phyloP scores from a whole-genome alignment of 2,329 filamentous ascomycete genomes.

The Ophiostoma ips region DNA sequence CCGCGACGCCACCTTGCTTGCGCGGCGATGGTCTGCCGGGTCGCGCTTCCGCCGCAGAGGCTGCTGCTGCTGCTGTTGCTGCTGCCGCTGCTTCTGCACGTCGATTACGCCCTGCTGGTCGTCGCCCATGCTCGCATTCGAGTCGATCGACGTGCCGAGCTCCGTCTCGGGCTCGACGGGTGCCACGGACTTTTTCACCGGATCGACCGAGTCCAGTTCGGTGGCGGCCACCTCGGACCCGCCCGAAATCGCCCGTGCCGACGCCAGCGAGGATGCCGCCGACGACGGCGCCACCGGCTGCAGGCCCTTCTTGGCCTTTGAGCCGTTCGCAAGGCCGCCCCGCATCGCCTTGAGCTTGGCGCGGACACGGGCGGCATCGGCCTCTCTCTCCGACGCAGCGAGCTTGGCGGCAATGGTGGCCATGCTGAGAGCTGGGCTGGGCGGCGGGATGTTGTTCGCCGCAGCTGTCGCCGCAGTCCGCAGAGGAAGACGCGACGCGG shows the following conservation, averaged over 20 bases:
- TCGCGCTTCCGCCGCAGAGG: constrained; percentile 34
- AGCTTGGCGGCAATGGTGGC: constrained; percentile 49
- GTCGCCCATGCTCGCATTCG: neutral
- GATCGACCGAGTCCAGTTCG: constrained; percentile 7
- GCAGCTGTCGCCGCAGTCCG: constrained; percentile 13
- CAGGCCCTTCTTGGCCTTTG: neutral
- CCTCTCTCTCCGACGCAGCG: constrained; percentile 48
- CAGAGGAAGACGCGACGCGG: constrained; percentile 12
- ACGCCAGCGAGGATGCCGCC: neutral
- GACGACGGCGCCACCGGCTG: constrained; percentile 12
- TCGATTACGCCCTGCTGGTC: neutral
- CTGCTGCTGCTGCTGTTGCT: constrained; percentile 17
- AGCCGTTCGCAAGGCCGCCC: constrained; percentile 11
- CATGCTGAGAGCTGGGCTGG: constrained; percentile 46
- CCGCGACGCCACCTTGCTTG: constrained; percentile 43
- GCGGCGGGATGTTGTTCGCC: no score
- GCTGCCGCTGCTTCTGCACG: no score
- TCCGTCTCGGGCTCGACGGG: neutral
- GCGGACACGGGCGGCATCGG: constrained; percentile 47
- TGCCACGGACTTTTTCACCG: constrained; percentile 7
- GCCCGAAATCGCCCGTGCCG: neutral
- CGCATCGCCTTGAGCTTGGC: constrained; percentile 46
- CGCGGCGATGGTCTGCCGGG: constrained; percentile 24
- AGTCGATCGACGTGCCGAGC: neutral
- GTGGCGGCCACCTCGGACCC: neutral